Base-by-base conservation (phyloP, 1,284 basidiomycete genomes). In the Melanopsichium pennsylvanicum region DNA sequence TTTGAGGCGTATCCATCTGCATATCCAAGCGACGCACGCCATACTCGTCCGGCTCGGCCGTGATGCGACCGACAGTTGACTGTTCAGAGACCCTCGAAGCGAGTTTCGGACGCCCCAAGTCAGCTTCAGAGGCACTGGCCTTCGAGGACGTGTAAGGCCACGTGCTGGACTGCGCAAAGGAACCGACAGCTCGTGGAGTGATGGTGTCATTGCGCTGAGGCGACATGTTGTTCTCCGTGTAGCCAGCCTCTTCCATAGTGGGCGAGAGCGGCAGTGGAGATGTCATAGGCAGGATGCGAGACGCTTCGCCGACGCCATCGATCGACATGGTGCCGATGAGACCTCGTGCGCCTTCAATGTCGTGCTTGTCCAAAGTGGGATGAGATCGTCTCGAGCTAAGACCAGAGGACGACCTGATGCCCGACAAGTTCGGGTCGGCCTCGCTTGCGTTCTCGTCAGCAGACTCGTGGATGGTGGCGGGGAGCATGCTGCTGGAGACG, bases 1-100 rank as follows among this genome's bases (percentile, higher is more conserved):
- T 50, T 27, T 41, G 64, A 5, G 50, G 15, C n/a, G 55, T 51
- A 26, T 56, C 57, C 1, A 48, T 40, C 38, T 58, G 61, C 67
- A 67, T 70, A 38, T 70, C 67, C n/a, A 59, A 29, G 12, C 70
- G 51, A 34, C 57, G 55, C 0, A 72, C 55, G 36, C 70, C 70
- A 13, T 61, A 44, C 44, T 69, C 50, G 50, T 72, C 70, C 7
- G 57, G 51, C 40, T 70, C 60, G 11, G 55, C 43, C 3, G 42
- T 55, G 9, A 47, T 29, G 18, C 45, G 39, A 21, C 46, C 12
- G 11, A 35, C 23, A 1, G 52, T 31, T 10, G 19, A 11, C 8
- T 61, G 46, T 9, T 38, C 48, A 5, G 52, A 52, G 8, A 49
- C 42, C 7, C 44, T 35, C 18, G 57, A 29, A 9, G 43, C 37